Conservation (phyloP, 2,329 filamentous ascomycete genomes). For the Lithohypha guttulata region DNA sequence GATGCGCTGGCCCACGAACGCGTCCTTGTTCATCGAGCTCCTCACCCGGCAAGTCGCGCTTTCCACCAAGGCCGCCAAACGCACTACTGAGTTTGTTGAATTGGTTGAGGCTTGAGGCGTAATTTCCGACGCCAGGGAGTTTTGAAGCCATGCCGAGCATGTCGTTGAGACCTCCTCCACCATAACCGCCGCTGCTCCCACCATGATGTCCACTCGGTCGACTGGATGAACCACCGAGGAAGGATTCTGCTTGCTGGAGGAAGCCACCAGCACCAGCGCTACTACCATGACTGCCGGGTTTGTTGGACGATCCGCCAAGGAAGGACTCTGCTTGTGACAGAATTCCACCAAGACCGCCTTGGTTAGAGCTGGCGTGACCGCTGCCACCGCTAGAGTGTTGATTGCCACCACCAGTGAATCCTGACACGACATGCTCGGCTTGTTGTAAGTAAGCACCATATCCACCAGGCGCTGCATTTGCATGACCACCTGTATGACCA, state of each 20-base stretch:
- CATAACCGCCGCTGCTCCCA: constrained; percentile 4
- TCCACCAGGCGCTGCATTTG: background rate
- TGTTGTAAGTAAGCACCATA: constrained; percentile 8
- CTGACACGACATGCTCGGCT: constrained; percentile 5
- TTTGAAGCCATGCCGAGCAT: constrained; percentile 19
- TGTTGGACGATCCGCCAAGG: background rate
- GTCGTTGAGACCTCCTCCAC: constrained; percentile 15
- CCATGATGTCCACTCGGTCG: background rate
- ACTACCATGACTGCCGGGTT: background rate
- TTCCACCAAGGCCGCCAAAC: constrained; percentile 11
- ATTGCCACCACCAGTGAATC: constrained; percentile 8
- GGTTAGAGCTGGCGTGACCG: constrained; percentile 1
- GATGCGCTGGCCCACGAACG: background rate
- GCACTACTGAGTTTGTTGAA: constrained; percentile 18
- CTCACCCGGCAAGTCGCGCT: constrained; percentile 11
- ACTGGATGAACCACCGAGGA: constrained; percentile 8
- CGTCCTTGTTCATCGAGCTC: constrained; percentile 6
- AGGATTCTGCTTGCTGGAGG: constrained; percentile 4
- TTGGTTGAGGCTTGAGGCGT: constrained; percentile 16
- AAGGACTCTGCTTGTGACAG: constrained; percentile 1
- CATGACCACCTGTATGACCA: background rate
- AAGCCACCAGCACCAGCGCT: background rate
- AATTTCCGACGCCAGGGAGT: constrained; percentile 16
- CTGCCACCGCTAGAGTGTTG: constrained; percentile 3
- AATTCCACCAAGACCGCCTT: constrained; percentile 6